phyloP scores from a whole-genome alignment of 2,329 filamentous ascomycete genomes.

The Neurospora sp. region DNA sequence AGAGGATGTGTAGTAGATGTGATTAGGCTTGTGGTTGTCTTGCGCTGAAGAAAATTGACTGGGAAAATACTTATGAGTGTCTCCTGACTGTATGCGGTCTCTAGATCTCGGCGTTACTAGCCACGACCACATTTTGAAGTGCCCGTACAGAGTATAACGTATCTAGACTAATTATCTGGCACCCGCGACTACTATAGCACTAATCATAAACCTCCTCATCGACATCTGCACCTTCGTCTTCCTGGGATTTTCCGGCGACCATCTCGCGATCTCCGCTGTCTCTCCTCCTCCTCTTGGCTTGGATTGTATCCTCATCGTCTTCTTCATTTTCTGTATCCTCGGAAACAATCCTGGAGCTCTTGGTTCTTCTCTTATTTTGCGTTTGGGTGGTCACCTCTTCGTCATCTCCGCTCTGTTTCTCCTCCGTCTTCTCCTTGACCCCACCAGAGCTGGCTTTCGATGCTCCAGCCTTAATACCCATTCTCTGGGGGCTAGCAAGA shows the following conservation, averaged over 20 bases:
- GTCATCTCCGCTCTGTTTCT: not conserved
- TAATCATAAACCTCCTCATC: not conserved
- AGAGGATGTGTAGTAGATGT: not conserved
- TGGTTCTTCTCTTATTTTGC: not conserved
- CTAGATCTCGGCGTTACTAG: not conserved
- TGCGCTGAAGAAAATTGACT: not conserved
- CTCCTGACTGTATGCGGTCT: not conserved
- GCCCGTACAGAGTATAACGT: not conserved
- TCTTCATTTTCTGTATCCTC: not conserved
- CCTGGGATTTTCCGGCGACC: not conserved
- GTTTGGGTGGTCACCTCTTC: not conserved
- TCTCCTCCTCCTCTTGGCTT: not conserved
- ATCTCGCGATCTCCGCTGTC: not conserved
- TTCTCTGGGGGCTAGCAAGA: not conserved
- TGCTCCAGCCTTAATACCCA: not conserved
- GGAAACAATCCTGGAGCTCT: not conserved
- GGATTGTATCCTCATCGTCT: not conserved
- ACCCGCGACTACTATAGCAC: too few species aligned
- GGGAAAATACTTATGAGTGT: not conserved
- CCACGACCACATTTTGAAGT: not conserved
- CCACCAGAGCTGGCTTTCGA: not conserved
- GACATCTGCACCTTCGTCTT: not conserved
- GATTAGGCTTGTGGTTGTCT: not conserved
- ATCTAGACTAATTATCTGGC: not conserved
- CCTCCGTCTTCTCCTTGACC: not conserved